Conservation (phyloP, 371 early-diverging fungal species). For the Syncephalastrum monosporum region DNA sequence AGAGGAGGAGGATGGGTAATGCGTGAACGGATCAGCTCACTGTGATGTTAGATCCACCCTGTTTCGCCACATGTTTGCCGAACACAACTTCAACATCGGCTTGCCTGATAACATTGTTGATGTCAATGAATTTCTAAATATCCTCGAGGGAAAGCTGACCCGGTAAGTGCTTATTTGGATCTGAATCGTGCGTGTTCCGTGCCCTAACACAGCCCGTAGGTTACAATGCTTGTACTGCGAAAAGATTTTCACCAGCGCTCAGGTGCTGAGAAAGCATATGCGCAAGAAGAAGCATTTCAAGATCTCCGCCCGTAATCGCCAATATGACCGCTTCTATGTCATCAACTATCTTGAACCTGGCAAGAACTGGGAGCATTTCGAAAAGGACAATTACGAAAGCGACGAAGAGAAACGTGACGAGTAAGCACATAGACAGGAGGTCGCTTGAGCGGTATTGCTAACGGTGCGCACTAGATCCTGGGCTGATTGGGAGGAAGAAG, state of each 20-base stretch:
- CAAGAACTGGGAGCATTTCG: slow-evolving; percentile 88
- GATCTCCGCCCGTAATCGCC: slow-evolving; percentile 84
- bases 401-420: slow-evolving; percentile 72
- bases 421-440: slow-evolving; percentile 29
- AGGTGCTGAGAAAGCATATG: slow-evolving; percentile 94
- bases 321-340: slow-evolving; percentile 95
- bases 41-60: slow-evolving; percentile 45
- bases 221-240: slow-evolving; percentile 95
- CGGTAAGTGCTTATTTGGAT: slow-evolving; percentile 38
- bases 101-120: slow-evolving; percentile 90
- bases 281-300: slow-evolving; percentile 98
- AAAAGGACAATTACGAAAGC: slow-evolving; percentile 77
- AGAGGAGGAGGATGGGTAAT: slow-evolving; percentile 7
- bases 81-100: slow-evolving; percentile 95
- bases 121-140: slow-evolving; percentile 81
- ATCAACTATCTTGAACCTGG: slow-evolving; percentile 93
- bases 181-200: neutral
- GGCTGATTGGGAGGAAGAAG: slow-evolving; percentile 85
- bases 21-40: neutral
- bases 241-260: slow-evolving; percentile 83
- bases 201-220: slow-evolving; percentile 28
- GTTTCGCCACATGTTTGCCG: slow-evolving; percentile 89
- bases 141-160: slow-evolving; percentile 76
- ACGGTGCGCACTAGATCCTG: slow-evolving; percentile 44
- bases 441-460: neutral